phyloP scores from a whole-genome alignment of 2,329 filamentous ascomycete genomes.

The Monosporascus sp. region DNA sequence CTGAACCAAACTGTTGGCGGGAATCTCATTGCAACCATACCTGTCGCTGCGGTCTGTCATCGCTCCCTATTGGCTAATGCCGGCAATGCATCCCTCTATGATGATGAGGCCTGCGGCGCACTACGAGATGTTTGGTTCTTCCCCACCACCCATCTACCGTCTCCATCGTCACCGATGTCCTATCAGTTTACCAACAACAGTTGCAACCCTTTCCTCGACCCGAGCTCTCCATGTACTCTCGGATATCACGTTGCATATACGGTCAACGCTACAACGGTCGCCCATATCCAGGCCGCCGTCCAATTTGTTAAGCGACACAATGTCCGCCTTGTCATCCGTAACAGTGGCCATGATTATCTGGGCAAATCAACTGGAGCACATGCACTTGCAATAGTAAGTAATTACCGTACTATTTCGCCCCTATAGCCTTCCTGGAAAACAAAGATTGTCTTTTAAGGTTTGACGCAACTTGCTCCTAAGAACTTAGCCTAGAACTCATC shows the following conservation, averaged over 20 bases:
- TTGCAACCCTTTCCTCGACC: constrained; percentile 35
- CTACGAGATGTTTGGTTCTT: constrained; percentile 9
- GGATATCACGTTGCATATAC: constrained; percentile 29
- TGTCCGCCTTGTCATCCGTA: constrained; percentile 36
- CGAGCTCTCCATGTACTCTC: constrained; percentile 35
- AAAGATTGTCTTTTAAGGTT: too few relatives aligned
- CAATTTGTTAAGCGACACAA: constrained; percentile 28
- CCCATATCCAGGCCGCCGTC: constrained; percentile 15
- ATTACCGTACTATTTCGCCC: too few relatives aligned
- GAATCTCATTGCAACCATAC: constrained; percentile 46
- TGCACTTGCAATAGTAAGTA: constrained; percentile 9
- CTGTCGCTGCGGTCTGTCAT: constrained; percentile 50
- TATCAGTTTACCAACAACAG: constrained; percentile 16
- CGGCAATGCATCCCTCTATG: constrained; percentile 31
- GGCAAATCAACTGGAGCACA: constrained; percentile 15
- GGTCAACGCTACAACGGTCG: constrained; percentile 14
- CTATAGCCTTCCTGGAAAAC: too few relatives aligned
- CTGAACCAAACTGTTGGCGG: constrained; percentile 50
- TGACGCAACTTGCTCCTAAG: too few relatives aligned
- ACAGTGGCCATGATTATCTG: constrained; percentile 38
- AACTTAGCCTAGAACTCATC: too few relatives aligned
- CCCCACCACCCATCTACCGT: constrained; percentile 6
- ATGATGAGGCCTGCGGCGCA: constrained; percentile 25
- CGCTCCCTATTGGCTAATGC: constrained; percentile 4
- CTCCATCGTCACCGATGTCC: constrained; percentile 20